Evolutionary conservation across 352 stramenopile species (phyloP).

Genomic region (Globisporangium carolinianum): DNA sequence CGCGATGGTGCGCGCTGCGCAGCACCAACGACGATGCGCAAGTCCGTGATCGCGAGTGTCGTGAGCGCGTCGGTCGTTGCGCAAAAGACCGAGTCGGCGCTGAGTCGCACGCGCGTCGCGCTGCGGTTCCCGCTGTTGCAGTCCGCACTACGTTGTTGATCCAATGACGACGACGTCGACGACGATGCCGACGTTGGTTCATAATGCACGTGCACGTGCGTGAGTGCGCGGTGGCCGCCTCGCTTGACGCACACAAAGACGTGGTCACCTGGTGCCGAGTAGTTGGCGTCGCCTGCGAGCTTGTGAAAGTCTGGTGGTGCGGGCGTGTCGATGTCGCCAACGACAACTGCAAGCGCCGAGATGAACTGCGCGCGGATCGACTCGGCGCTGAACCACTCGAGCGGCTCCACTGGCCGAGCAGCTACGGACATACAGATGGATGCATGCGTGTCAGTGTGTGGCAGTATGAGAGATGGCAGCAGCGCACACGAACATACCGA

Average conservation of each 20-base stretch:
- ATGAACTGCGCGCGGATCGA: constrained; percentile 40
- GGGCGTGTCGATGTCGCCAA: constrained; percentile 42
- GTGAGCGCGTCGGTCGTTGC: constrained; percentile 20
- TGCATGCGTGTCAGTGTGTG: neutral
- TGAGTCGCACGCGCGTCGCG: constrained; percentile 20
- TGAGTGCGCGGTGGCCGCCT: constrained; percentile 23
- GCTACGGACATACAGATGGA: constrained; percentile 15
- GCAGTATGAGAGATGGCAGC: no score
- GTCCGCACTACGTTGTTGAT: no score
- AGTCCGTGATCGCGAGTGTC: constrained; percentile 54
- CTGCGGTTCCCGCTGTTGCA: no score
- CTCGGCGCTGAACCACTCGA: constrained; percentile 35
- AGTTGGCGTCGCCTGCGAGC: constrained; percentile 53
- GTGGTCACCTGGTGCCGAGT: constrained; percentile 52
- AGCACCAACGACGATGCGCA: constrained; percentile 35
- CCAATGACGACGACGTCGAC: no score
- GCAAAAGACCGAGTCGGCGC: constrained; percentile 17
- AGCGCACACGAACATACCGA: no score
- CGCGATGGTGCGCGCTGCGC: constrained; percentile 12
- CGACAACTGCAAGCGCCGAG: constrained; percentile 51
- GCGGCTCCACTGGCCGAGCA: constrained; percentile 29
- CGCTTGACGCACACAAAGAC: constrained; percentile 68
- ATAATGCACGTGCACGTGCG: constrained; percentile 22
- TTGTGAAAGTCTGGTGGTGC: constrained; percentile 47
- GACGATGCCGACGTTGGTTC: no score